Percentiles rank a stretch among this genome's conserved stretches.
phyloP scores from a whole-genome alignment of 1,139 yeast genomes.

The Candida tetrigidarum region DNA sequence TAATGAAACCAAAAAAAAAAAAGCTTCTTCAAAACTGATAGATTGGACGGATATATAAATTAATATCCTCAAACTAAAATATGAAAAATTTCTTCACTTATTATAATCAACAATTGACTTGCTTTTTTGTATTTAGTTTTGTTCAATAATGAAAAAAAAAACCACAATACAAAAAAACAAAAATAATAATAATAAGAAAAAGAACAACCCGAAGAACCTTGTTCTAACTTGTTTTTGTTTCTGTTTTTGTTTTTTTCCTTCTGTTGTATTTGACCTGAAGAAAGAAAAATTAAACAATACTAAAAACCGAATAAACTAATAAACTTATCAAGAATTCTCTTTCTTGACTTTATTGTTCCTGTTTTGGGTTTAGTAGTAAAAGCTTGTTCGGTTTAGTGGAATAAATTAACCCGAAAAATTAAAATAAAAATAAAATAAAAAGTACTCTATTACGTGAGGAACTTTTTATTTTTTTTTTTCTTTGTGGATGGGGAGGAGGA shows the following conservation, averaged over 20 bases:
- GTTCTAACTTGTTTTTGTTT: not conserved
- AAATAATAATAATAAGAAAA: too few relatives aligned
- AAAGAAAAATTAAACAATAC: not conserved
- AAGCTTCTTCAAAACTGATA: not conserved
- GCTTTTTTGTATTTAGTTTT: not conserved
- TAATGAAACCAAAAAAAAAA: not conserved
- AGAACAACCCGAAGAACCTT: slow-evolving; percentile 2
- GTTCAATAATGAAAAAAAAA: not conserved
- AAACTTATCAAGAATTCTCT: not conserved
- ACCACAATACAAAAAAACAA: not conserved
- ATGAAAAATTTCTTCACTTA: not conserved
- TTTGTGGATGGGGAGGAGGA: too few relatives aligned
- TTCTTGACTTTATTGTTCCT: not conserved
- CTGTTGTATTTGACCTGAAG: too few relatives aligned
- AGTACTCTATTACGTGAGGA: too few relatives aligned
- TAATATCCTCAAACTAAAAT: not conserved
- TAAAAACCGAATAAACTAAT: not conserved
- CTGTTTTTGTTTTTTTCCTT: not conserved
- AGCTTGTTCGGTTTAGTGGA: not conserved
- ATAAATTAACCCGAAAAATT: not conserved
- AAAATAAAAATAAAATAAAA: too few relatives aligned
- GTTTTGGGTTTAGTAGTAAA: not conserved
- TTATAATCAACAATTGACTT: not conserved
- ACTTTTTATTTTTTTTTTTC: too few relatives aligned
- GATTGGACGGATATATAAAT: not conserved